These are phyloP conservation scores for Exophiala lecanii-corni DNA, from an alignment of 2,329 filamentous ascomycete species.

Conservation along the genomic window DNA sequence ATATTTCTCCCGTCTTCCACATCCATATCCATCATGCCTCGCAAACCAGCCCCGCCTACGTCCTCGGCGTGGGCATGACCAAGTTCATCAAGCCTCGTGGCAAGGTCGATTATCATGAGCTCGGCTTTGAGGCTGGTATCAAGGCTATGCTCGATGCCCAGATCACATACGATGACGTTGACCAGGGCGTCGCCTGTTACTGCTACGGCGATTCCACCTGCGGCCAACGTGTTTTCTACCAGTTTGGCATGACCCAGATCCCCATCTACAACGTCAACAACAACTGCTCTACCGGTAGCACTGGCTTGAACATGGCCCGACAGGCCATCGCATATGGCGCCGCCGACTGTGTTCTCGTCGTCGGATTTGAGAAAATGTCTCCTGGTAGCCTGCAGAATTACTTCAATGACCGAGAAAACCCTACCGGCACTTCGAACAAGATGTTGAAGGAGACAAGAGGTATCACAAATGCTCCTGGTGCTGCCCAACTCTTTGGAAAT, in stretches of 20 bases:
- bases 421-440: slow-evolving; percentile 63
- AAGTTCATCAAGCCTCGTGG: slow-evolving; percentile 69
- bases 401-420: slow-evolving; percentile 81
- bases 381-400: slow-evolving; percentile 77
- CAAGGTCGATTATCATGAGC: slow-evolving; percentile 31
- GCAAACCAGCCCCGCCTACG: slow-evolving; percentile 64
- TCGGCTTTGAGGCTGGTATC: slow-evolving; percentile 32
- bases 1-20: too few relatives aligned
- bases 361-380: slow-evolving; percentile 99
- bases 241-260: slow-evolving; percentile 95
- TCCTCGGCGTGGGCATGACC: slow-evolving; percentile 97
- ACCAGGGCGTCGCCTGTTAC: slow-evolving; percentile 94
- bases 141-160: slow-evolving; percentile 61
- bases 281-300: slow-evolving; percentile 95
- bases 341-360: slow-evolving; percentile 82
- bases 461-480: slow-evolving; percentile 73
- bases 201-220: slow-evolving; percentile 95
- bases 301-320: slow-evolving; percentile 77
- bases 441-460: slow-evolving; percentile 85
- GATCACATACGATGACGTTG: slow-evolving; percentile 94
- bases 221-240: slow-evolving; percentile 95
- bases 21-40: slow-evolving; percentile 52
- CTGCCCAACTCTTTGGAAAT: slow-evolving; percentile 93
- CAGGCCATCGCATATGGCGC: slow-evolving; percentile 74
- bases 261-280: slow-evolving; percentile 99